These are phyloP conservation scores for Podospora pseudocomata DNA, from an alignment of 495 filamentous ascomycete genomes.

Conservation along the genomic window DNA sequence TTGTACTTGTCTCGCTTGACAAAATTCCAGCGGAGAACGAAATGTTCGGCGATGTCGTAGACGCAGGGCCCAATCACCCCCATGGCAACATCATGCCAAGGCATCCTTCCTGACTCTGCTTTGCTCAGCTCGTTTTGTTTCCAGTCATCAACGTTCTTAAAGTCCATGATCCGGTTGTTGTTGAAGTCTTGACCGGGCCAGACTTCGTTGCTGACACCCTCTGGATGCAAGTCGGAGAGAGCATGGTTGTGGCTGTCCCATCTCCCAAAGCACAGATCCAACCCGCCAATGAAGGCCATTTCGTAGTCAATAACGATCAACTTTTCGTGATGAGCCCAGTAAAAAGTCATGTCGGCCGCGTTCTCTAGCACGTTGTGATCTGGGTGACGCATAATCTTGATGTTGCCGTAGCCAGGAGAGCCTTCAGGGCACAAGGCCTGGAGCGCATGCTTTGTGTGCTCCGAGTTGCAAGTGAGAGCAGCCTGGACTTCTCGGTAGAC, in stretches of 20 bases:
- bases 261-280: slow-evolving; percentile 94
- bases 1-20: slow-evolving; percentile 98
- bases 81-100: slow-evolving; percentile 96
- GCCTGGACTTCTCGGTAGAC: slow-evolving; percentile 88
- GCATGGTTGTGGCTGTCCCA: slow-evolving; percentile 88
- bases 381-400: slow-evolving; percentile 84
- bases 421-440: slow-evolving; percentile 77
- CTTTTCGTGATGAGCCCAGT: slow-evolving; percentile 98
- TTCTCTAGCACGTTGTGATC: slow-evolving; percentile 96
- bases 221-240: slow-evolving; percentile 82
- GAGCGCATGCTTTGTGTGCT: slow-evolving; percentile 86
- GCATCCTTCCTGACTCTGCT: slow-evolving; percentile 89
- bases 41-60: slow-evolving; percentile 94
- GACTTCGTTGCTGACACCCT: slow-evolving; percentile 73
- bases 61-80: slow-evolving; percentile 83
- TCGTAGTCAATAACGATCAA: slow-evolving; percentile 91
- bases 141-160: slow-evolving; percentile 87
- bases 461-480: slow-evolving; percentile 86
- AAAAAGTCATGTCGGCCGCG: slow-evolving; percentile 92
- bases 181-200: slow-evolving; percentile 98
- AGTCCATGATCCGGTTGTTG: slow-evolving; percentile 94
- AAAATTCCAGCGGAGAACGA: slow-evolving; percentile 94
- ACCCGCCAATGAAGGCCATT: slow-evolving; percentile 84
- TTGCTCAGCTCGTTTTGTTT: slow-evolving; percentile 90
- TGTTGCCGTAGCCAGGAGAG: slow-evolving; percentile 76